Evolutionary conservation across 2,329 filamentous ascomycete species (phyloP), one percentile per base, ranked within the genome.

Genomic region (Allantophomopsis cytisporea): DNA sequence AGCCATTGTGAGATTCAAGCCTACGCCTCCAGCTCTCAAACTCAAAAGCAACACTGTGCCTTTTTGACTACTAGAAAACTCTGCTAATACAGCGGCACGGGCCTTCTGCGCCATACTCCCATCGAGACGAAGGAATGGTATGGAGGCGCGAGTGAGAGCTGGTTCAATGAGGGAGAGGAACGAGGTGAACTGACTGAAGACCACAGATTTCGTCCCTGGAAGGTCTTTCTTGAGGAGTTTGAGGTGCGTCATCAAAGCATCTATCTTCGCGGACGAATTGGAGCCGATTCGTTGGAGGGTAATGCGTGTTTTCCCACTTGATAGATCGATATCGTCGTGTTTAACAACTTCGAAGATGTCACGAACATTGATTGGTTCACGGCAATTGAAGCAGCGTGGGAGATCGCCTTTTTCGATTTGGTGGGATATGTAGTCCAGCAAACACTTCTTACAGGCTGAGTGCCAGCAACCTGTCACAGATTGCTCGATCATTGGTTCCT

Each of bases 401-500:
- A 81, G 59, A 37, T 84, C 73, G 34, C 79, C 77, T 42, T 81
- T 85, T 48, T 85, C 79, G 4, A 71, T 80, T 56, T 94, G 83
- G 52, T 94, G 87, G 45, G 83, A 77, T 53, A 98, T 93, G 50
- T 86, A 94, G 49, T 86, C 79, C 2, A 93, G 64, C n/a, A 96
- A 64, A 51, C 91, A 98, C 45, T 84, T 81, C 60, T 91, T 94
- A 64, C 91, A 98, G 1, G 91, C 88, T 28, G 85, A 94, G 59
- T 98, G 91, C 87, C 91, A 98, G 60, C 91, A 98, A 1, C 86
- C 85, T 1, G 91, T 96, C 2, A 98, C 91, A 0, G 83, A 82
- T 54, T 94, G 89, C 39, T 95, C 83, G 32, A 85, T 74, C 87
- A 96, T 96, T 3, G 88, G 87, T 57, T 96, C 91, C 57, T 96